Evolutionary conservation across 139 green algal genomes (phyloP), one percentile per base, ranked within the genome.

Genomic region (Desmodesmus armatus): DNA sequence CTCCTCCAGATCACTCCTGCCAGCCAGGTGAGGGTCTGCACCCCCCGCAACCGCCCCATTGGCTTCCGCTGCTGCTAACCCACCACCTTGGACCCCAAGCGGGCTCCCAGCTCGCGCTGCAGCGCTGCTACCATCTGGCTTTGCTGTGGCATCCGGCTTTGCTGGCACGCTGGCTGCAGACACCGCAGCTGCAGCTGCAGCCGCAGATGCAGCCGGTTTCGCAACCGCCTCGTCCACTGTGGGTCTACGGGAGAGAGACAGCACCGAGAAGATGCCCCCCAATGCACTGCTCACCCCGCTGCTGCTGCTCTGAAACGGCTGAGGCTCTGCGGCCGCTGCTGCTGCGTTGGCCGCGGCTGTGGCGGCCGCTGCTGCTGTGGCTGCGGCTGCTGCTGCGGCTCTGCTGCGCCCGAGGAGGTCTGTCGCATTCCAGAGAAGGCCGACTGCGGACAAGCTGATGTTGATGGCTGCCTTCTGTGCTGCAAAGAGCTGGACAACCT

Each of bases 361-460:
- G 0, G 81, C 69, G 11, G 81, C 51, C 0, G 65, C n/a, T 41
- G 49, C 11, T 44, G 81, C 53, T 51, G 69, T 70, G 21, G 70
- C 69, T 27, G 69, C 71, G 15, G 70, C 71, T 58, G 55, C n/a
- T 13, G 72, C 31, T 1, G 65, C 43, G 0, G 74, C 21, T 17
- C 74, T 72, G 74, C 83, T 87, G 39, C 85, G 92, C 0, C 88
- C 91, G 5, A 98, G 88, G 71, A 93, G 76, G 84, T 99, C 96
- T 27, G 92, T 93, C 4, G 92, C 93, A 80, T 96, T 98, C 96
- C 96, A 99, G 2, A 99, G 92, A 70, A 98, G 88, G 65, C 91
- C 93, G 72, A 99, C 94, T 35, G 96, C 91, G 15, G 96, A 96
- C 6, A 99, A 91, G 58, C 87, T 95, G 23, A 99, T 94, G 77